A percentile compares a stretch with the other conserved stretches of the same genome.
Evolutionary conservation across 1,284 basidiomycete species (phyloP).

Genomic region (Cryptococcus deneoformans): DNA sequence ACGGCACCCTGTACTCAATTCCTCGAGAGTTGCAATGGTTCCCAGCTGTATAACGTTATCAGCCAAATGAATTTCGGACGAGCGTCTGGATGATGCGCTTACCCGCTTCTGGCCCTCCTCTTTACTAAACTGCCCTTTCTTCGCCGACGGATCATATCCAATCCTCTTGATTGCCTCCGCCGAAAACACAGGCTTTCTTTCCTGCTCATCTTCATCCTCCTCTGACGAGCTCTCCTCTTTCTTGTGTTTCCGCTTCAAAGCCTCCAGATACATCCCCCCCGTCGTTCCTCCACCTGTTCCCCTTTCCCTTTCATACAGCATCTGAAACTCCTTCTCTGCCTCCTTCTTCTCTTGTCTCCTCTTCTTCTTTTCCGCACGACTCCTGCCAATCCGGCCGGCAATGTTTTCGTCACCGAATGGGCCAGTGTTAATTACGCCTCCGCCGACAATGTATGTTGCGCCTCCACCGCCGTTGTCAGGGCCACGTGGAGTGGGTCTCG

Average conservation of each 20-base stretch:
- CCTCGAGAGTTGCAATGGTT: slow-evolving; percentile 14
- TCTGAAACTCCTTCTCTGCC: slow-evolving; percentile 60
- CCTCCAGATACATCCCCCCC: too few species aligned
- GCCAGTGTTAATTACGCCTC: slow-evolving; percentile 57
- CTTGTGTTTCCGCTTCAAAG: too few species aligned
- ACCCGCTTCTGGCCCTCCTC: slow-evolving; percentile 27
- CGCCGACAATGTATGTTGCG: slow-evolving; percentile 77
- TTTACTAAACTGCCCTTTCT: slow-evolving; percentile 11
- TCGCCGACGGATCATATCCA: slow-evolving; percentile 45
- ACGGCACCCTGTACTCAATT: slow-evolving; percentile 8
- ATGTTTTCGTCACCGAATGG: slow-evolving; percentile 53
- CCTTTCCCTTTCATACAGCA: slow-evolving; percentile 53
- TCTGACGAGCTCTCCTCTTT: too few species aligned
- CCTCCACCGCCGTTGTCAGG: slow-evolving; percentile 48
- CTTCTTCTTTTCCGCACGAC: slow-evolving; percentile 67
- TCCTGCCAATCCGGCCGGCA: slow-evolving; percentile 66
- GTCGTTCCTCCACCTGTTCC: too few species aligned
- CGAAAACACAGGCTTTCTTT: slow-evolving; percentile 29
- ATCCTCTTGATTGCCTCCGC: slow-evolving; percentile 42
- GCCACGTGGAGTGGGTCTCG: slow-evolving; percentile 28
- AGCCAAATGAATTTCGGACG: background rate
- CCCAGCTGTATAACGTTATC: slow-evolving; percentile 12
- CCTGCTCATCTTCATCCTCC: too few species aligned
- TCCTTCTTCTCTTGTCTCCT: slow-evolving; percentile 60
- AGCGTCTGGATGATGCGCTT: slow-evolving; percentile 4